Conservation (phyloP, 1,139 yeast species). For the Saccharomycopsis phalli region DNA sequence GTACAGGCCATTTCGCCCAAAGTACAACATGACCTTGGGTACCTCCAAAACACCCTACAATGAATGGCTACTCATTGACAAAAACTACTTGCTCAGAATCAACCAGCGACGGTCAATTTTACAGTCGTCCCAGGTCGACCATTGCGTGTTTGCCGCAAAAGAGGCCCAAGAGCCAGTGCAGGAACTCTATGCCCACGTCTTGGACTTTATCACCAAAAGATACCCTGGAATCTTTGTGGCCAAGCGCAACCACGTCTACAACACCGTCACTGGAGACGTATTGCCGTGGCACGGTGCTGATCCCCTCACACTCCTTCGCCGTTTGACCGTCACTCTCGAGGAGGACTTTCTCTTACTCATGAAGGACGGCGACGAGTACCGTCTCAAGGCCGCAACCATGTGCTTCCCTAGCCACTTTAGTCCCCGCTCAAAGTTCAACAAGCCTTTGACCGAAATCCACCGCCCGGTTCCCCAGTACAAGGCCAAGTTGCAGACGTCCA, state of each 20-base stretch:
- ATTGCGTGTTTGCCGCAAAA: conserved; percentile 2
- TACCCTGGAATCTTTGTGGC: conserved; percentile 51
- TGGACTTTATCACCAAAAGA: conserved; percentile 40
- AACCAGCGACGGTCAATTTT: conserved; percentile 36
- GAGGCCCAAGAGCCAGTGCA: conserved; percentile 37
- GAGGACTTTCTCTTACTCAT: conserved; percentile 59
- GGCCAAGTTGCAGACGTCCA: conserved; percentile 54
- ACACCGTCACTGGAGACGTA: conserved; percentile 23
- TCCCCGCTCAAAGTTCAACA: conserved; percentile 47
- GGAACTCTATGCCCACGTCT: conserved; percentile 46
- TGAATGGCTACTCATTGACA: conserved; percentile 64
- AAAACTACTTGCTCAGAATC: conserved; percentile 43
- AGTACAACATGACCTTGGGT: conserved; percentile 63
- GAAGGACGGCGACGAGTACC: conserved; percentile 52
- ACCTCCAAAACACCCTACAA: conserved; percentile 43
- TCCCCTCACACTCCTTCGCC: background rate
- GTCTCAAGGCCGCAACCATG: conserved; percentile 53
- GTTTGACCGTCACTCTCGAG: conserved; percentile 31
- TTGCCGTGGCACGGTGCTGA: background rate
- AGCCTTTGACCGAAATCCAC: conserved; percentile 50
- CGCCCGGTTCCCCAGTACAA: conserved; percentile 65
- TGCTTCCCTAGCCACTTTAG: conserved; percentile 74
- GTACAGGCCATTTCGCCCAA: conserved; percentile 53
- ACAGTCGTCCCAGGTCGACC: conserved; percentile 31
- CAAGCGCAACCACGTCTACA: conserved; percentile 31